Percentiles rank a stretch among this genome's conserved stretches.
These are phyloP conservation scores for Samsoniella hepiali DNA, from an alignment of 2,329 filamentous ascomycete genomes.

Conservation along the genomic window DNA sequence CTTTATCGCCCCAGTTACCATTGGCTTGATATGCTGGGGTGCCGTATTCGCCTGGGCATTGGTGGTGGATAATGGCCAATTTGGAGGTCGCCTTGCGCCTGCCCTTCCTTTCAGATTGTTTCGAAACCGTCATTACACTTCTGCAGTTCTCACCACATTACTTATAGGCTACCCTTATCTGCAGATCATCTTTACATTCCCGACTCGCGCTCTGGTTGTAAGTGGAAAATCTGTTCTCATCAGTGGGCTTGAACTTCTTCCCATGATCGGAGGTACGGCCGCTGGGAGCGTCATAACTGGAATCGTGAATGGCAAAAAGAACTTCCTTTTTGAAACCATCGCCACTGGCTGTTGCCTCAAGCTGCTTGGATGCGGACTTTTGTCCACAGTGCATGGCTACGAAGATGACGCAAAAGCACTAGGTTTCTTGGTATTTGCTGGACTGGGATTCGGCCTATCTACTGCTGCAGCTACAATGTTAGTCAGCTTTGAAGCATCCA, in stretches of 20 bases:
- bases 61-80: slow-evolving; percentile 17
- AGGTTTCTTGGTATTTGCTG: slow-evolving; percentile 50
- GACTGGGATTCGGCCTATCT: slow-evolving; percentile 50
- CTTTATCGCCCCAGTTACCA: slow-evolving; percentile 32
- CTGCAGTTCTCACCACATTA: slow-evolving; percentile 43
- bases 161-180: slow-evolving; percentile 50
- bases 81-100: slow-evolving; percentile 28
- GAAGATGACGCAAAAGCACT: slow-evolving; percentile 44
- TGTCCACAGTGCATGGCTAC: slow-evolving; percentile 35
- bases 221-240: slow-evolving; percentile 44
- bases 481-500: slow-evolving; percentile 39
- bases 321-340: slow-evolving; percentile 44
- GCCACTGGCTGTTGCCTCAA: slow-evolving; percentile 41
- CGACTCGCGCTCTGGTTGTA: slow-evolving; percentile 49
- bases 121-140: slow-evolving; percentile 44
- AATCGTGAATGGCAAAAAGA: slow-evolving; percentile 39
- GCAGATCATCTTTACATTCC: slow-evolving; percentile 47
- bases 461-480: slow-evolving; percentile 48
- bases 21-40: slow-evolving; percentile 29
- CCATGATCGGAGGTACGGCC: slow-evolving; percentile 49
- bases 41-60: slow-evolving; percentile 31
- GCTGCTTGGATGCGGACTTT: slow-evolving; percentile 45
- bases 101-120: slow-evolving; percentile 49
- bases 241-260: slow-evolving; percentile 50
- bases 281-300: slow-evolving; percentile 43